Base-by-base conservation (phyloP, 495 filamentous ascomycete species). In the Penicillium malachiteum region DNA sequence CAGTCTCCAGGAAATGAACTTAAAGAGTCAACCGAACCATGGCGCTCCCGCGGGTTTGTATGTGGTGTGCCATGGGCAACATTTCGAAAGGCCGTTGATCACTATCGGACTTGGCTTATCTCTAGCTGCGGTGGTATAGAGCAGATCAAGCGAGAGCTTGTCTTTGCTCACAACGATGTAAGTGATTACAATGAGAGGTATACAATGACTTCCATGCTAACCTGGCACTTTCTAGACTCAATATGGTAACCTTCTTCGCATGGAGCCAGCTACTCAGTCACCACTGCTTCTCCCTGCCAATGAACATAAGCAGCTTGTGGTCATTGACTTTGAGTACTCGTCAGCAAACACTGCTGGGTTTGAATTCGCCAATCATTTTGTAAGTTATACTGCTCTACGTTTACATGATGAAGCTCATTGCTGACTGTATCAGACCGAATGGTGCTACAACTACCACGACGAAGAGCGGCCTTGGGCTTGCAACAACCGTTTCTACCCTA, bases 261-360 rank as follows among this genome's bases (percentile, higher is more conserved):
- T 97, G 61, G 81, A 87, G 44, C 92, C 95, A 5, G 81, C 82
- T 47, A 86, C 87, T 41, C 83, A 95, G 59, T 97, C 92, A 0
- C 95, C 95, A 2, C 81, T 97, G 17, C 84, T 97, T 7, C 81
- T 89, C 33, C 95, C 94, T 0, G 83, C 86, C 38, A 96, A 96
- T 65, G 84, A 92, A 59, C 94, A 99, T 73, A 96, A 92, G 69
- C 92, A 93, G 65, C 83, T 99, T 5, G 78, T 96, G 3, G 94
- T 99, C 50, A 99, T 99, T 63, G 94, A 99, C 71, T 99, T 99
- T 62, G 94, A 99, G 68, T 99, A 99, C 66, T 90, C 95, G 1
- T 91, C 86, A 10, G 92, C 94, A 47, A 99, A 97, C 65, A 75
- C 85, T 1, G 86, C 85, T 5, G 95, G 91, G 2, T 80, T 90